Evolutionary conservation across 1,284 basidiomycete species (phyloP).

Genomic region (Cryptococcus hybrid): DNA sequence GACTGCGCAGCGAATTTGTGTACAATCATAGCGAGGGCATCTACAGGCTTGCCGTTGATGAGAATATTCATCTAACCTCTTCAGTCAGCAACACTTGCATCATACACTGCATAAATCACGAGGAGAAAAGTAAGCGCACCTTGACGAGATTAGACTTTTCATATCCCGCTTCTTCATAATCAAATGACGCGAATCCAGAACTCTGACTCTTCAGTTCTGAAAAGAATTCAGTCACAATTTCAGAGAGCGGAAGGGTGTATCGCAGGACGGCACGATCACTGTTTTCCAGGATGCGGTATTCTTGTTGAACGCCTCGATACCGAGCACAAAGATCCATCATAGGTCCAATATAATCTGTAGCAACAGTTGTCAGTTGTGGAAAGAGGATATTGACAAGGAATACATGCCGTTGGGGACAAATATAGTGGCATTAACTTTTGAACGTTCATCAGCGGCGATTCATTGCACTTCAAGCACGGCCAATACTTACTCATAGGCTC

Average conservation of each 20-base stretch:
- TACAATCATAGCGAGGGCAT: constrained; percentile 87
- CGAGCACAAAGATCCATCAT: constrained; percentile 89
- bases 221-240: constrained; percentile 92
- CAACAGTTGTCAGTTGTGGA: not conserved
- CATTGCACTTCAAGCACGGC: no score
- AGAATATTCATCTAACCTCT: constrained; percentile 72
- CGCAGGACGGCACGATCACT: constrained; percentile 67
- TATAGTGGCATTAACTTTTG: constrained; percentile 70
- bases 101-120: not conserved
- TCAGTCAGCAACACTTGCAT: not conserved
- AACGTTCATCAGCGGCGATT: constrained; percentile 31
- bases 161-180: constrained; percentile 92
- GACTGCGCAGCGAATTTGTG: constrained; percentile 66
- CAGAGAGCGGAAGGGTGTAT: constrained; percentile 73
- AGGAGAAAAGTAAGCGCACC: constrained; percentile 51
- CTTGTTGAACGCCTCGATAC: constrained; percentile 72
- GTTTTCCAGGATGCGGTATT: constrained; percentile 72
- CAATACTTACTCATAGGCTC: constrained; percentile 63
- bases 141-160: constrained; percentile 73
- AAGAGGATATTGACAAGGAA: not conserved
- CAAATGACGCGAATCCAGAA: constrained; percentile 89
- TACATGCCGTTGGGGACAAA: constrained; percentile 79
- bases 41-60: constrained; percentile 80
- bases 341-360: constrained; percentile 72
- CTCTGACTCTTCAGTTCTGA: constrained; percentile 79